Conservation (phyloP, 106 monocot genomes). For the Gastrodia elata region DNA sequence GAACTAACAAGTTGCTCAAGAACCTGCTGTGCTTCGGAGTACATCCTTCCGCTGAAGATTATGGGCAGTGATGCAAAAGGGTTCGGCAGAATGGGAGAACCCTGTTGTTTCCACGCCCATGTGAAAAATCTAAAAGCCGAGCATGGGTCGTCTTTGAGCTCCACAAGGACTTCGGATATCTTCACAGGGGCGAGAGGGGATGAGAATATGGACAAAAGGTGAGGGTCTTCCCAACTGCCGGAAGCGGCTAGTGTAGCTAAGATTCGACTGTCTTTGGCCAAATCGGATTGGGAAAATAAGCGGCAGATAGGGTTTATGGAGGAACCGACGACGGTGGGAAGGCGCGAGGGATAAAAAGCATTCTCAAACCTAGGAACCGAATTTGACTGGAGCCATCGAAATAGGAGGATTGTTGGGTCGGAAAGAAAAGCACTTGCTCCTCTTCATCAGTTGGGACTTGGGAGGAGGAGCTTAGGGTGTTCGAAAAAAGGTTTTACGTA, state of each 20-base stretch:
- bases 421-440: neutral
- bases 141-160: slow-evolving; percentile 26
- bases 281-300: neutral
- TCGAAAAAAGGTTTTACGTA: no score
- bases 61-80: slow-evolving; percentile 40
- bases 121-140: slow-evolving; percentile 41
- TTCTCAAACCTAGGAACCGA: neutral
- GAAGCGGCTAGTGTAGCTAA: slow-evolving; percentile 21
- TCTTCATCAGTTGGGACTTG: neutral
- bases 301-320: neutral
- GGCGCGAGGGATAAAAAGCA: neutral
- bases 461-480: neutral
- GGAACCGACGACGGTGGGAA: neutral
- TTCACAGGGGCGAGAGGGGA: slow-evolving; percentile 19
- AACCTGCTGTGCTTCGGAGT: slow-evolving; percentile 27
- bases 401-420: neutral
- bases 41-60: slow-evolving; percentile 37
- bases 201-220: slow-evolving; percentile 24
- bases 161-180: slow-evolving; percentile 16
- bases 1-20: slow-evolving; percentile 24
- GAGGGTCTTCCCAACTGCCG: slow-evolving; percentile 33
- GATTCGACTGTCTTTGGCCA: neutral
- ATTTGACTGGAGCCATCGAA: neutral
- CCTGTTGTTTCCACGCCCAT: slow-evolving; percentile 21
- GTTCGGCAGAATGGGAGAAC: slow-evolving; percentile 33